A percentile compares a stretch with the other conserved stretches of the same genome.
These are phyloP conservation scores for Xylaria acuta DNA, from an alignment of 495 filamentous ascomycete genomes.

Conservation along the genomic window DNA sequence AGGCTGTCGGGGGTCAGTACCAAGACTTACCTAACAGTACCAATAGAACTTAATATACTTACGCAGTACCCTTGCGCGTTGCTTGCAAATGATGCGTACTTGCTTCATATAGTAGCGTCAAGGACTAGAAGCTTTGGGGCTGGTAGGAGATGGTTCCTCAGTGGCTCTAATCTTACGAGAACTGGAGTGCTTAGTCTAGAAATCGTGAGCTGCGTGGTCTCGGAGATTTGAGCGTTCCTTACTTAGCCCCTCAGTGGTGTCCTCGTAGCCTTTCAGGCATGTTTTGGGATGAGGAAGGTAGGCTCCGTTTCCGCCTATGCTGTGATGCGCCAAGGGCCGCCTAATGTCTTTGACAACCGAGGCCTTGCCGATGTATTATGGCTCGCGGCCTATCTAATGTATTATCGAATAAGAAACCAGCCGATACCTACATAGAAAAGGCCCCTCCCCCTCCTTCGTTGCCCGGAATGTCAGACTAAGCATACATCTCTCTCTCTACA, in stretches of 20 bases:
- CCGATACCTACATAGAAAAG: background rate
- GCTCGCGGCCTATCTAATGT: background rate
- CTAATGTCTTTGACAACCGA: background rate
- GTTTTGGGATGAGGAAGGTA: background rate
- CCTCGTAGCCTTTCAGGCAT: background rate
- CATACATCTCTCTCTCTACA: background rate
- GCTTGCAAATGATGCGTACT: background rate
- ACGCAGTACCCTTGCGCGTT: background rate
- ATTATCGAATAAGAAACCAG: background rate
- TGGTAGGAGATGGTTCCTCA: background rate
- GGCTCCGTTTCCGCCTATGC: background rate
- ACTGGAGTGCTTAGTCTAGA: background rate
- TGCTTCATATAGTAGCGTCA: too few relatives aligned
- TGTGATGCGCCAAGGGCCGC: background rate
- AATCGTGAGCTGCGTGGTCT: background rate
- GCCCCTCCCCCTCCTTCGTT: background rate
- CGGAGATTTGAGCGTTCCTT: background rate
- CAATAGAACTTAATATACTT: background rate
- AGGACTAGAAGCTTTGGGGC: background rate
- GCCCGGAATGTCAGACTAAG: background rate
- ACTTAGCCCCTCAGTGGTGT: background rate
- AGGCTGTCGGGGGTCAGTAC: background rate
- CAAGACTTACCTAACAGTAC: background rate
- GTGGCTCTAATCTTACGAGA: background rate
- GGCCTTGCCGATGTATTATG: too few relatives aligned